phyloP scores from a whole-genome alignment of 1,284 basidiomycete genomes.

The Sutorius eximius region DNA sequence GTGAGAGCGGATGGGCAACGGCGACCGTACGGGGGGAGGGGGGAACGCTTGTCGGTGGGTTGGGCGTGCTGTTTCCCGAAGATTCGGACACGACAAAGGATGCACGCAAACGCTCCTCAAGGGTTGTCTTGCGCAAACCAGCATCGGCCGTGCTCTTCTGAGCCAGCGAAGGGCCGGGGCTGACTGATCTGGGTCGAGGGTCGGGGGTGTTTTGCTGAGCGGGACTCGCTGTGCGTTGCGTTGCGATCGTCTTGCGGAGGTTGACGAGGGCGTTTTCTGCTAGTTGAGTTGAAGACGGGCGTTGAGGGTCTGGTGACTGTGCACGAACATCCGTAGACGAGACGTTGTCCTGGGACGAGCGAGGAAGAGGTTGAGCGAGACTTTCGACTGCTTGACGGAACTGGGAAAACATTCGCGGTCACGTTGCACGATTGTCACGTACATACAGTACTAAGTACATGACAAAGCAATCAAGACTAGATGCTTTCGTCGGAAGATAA shows the following conservation, averaged over 20 bases:
- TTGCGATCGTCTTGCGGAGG: constrained; percentile 59
- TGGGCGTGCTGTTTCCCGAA: constrained; percentile 47
- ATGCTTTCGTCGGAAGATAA: constrained; percentile 12
- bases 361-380: constrained; percentile 45
- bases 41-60: constrained; percentile 42
- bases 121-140: constrained; percentile 47
- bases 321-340: constrained; percentile 28
- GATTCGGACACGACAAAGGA: constrained; percentile 59
- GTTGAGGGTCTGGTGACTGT: constrained; percentile 38
- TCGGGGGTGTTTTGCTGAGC: constrained; percentile 46
- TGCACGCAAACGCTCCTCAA: constrained; percentile 71
- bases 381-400: constrained; percentile 60
- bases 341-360: constrained; percentile 36
- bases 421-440: neutral
- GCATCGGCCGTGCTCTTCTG: constrained; percentile 20
- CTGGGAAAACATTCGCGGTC: constrained; percentile 61
- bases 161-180: constrained; percentile 30
- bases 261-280: constrained; percentile 60
- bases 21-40: constrained; percentile 38
- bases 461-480: constrained; percentile 11
- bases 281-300: constrained; percentile 46
- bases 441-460: constrained; percentile 9
- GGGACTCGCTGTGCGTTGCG: constrained; percentile 51
- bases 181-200: constrained; percentile 34
- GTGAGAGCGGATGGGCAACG: constrained; percentile 40